Conservation (phyloP, 2,329 filamentous ascomycete species). For the Ilyonectria destructans region DNA sequence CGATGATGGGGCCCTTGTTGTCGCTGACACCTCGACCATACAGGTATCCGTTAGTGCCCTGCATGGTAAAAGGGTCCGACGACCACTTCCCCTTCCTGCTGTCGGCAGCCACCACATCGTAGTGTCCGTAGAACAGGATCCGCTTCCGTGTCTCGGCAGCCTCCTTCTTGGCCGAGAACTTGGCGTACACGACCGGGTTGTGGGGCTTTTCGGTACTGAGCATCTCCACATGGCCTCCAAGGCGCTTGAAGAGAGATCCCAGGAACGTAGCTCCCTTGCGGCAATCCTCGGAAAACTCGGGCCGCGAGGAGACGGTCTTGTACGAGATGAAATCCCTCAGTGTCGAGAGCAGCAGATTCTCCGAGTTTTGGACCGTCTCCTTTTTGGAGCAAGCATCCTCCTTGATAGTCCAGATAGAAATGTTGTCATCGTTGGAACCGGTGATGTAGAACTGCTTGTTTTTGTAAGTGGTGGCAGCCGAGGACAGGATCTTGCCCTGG, state of each 20-base stretch:
- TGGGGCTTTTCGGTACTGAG: conserved; percentile 85
- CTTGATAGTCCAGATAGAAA: conserved; percentile 89
- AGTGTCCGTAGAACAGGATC: conserved; percentile 97
- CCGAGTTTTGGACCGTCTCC: conserved; percentile 56
- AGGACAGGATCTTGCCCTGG: conserved; percentile 88
- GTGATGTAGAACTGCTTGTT: conserved; percentile 91
- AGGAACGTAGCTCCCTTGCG: conserved; percentile 93
- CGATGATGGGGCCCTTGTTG: conserved; percentile 97
- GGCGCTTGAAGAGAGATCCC: conserved; percentile 90
- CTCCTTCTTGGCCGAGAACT: conserved; percentile 84
- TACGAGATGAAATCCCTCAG: conserved; percentile 91
- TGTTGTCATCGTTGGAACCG: conserved; percentile 91
- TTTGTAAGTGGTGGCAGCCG: conserved; percentile 80
- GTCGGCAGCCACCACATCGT: conserved; percentile 95
- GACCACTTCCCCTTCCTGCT: conserved; percentile 87
- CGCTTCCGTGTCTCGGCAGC: conserved; percentile 81
- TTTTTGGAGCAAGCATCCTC: conserved; percentile 54
- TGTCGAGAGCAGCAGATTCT: conserved; percentile 77
- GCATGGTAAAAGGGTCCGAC: conserved; percentile 90
- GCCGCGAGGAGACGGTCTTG: conserved; percentile 90
- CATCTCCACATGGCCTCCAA: conserved; percentile 92
- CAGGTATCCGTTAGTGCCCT: conserved; percentile 90
- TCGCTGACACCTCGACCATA: conserved; percentile 98
- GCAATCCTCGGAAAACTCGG: conserved; percentile 92
- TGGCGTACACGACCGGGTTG: conserved; percentile 95